Conservation (phyloP, 768 basidiomycete genomes). For the Serendipita vermifera region DNA sequence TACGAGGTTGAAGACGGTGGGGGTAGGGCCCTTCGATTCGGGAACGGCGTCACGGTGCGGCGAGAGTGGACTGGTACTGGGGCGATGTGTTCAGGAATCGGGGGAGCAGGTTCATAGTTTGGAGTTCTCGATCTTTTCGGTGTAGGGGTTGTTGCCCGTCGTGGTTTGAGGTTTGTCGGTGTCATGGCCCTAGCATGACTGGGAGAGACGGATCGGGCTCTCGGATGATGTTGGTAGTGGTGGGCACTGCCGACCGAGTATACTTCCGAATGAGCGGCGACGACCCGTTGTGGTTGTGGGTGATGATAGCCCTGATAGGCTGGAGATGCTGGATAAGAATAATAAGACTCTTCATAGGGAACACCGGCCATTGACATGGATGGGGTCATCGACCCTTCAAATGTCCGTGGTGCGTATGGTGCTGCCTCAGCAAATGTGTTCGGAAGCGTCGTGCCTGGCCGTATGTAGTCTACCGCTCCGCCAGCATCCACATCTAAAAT, state of each 20-base stretch:
- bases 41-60: not conserved
- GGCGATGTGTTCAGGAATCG: not conserved
- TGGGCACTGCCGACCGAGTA: not conserved
- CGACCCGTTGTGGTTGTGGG: not conserved
- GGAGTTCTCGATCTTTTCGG: not conserved
- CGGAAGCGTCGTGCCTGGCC: conserved; percentile 1
- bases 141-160: not conserved
- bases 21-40: no score
- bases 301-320: not conserved
- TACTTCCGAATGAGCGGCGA: not conserved
- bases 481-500: not conserved
- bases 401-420: not conserved
- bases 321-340: not conserved
- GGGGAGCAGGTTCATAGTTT: conserved; percentile 1
- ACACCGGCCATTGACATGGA: not conserved
- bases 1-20: no score
- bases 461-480: conserved; percentile 4
- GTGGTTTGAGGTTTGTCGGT: not conserved
- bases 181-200: not conserved
- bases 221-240: not conserved
- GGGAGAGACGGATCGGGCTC: not conserved
- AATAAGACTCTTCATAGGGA: not conserved
- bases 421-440: not conserved
- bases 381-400: not conserved
- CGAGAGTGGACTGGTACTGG: not conserved